A percentile compares a stretch with the other conserved stretches of the same genome.
Evolutionary conservation across 176 grass and related monocot species (phyloP).

Genomic region (Elymus sibiricus): DNA sequence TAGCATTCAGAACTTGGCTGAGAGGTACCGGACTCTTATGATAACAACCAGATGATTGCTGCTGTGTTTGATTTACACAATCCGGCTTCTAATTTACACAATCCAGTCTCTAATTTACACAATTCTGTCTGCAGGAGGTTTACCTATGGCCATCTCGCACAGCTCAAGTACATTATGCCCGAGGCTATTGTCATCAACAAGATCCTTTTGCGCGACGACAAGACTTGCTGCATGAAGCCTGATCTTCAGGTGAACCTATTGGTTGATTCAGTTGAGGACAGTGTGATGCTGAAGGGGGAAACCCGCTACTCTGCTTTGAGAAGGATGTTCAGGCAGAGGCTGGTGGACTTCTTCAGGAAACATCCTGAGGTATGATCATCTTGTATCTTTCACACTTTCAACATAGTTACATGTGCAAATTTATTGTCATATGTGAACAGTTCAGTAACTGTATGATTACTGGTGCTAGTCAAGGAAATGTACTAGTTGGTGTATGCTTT

Average conservation of each 20-base stretch:
- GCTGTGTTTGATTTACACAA: background rate
- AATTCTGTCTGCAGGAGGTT: conserved; percentile 54
- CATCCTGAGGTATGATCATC: conserved; percentile 64
- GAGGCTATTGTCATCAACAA: conserved; percentile 72
- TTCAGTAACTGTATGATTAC: background rate
- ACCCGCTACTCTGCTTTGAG: conserved; percentile 56
- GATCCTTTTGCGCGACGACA: conserved; percentile 61
- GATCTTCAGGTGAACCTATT: conserved; percentile 72
- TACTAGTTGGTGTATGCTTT: background rate
- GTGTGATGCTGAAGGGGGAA: conserved; percentile 55
- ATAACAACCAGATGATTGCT: background rate
- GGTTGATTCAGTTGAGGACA: conserved; percentile 31
- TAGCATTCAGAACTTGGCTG: conserved; percentile 61
- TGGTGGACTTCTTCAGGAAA: conserved; percentile 60
- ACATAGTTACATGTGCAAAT: background rate
- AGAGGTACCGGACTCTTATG: conserved; percentile 33
- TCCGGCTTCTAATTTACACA: background rate
- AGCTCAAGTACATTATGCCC: conserved; percentile 78
- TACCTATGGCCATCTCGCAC: conserved; percentile 68
- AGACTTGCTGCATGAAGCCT: conserved; percentile 82
- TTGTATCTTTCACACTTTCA: background rate
- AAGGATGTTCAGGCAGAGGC: conserved; percentile 70
- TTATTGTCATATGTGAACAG: background rate
- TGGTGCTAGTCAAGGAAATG: background rate
- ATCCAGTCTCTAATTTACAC: background rate